These are phyloP conservation scores for Cladosporium sp. DNA, from an alignment of 2,329 filamentous ascomycete genomes.

Conservation along the genomic window DNA sequence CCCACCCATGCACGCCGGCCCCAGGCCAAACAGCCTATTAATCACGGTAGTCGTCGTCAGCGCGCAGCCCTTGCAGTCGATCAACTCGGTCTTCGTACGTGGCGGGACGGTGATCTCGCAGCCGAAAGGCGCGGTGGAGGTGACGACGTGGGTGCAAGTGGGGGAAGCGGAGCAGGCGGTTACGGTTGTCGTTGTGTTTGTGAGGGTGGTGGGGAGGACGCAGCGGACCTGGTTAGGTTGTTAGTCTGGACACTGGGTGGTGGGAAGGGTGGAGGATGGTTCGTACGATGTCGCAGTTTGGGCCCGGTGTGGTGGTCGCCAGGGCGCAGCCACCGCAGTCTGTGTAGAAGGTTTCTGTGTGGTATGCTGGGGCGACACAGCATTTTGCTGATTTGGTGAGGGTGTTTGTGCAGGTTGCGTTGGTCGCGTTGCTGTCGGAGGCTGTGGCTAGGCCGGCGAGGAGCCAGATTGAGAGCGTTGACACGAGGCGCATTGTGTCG, in stretches of 20 bases:
- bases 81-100: not conserved
- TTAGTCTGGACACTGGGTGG: not conserved
- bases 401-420: constrained; percentile 6
- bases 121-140: constrained; percentile 6
- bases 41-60: not conserved
- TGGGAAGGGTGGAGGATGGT: not conserved
- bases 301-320: not conserved
- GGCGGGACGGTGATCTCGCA: constrained; percentile 6
- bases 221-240: not conserved
- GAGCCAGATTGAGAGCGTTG: not conserved
- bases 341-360: constrained; percentile 14
- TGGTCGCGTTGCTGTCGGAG: not conserved
- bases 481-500: constrained; percentile 1
- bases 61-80: constrained; percentile 7
- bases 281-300: not conserved
- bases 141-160: constrained; percentile 8
- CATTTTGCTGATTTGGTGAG: constrained; percentile 5
- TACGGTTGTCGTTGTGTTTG: not conserved
- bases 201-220: not conserved
- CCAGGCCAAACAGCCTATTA: not conserved
- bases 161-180: not conserved
- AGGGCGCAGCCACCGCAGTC: constrained; percentile 20
- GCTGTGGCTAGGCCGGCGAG: not conserved
- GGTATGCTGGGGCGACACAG: constrained; percentile 5
- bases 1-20: not conserved